Percentiles rank a stretch among this genome's conserved stretches.
Conservation (phyloP, 2,329 filamentous ascomycete species). For the Penicillium sp. region DNA sequence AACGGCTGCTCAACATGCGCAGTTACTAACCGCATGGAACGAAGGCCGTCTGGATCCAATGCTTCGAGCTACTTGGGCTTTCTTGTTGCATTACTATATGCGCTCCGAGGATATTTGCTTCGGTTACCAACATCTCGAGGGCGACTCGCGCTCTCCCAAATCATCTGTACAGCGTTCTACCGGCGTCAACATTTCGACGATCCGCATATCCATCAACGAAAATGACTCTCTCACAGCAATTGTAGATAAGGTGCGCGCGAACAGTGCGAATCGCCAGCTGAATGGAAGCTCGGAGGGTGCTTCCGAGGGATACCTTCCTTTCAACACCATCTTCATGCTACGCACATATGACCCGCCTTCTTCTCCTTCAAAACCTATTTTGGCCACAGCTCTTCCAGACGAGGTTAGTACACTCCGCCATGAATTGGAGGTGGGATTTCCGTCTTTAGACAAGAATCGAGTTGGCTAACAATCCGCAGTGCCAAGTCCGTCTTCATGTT, state of each 20-base stretch:
- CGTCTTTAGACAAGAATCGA: accelerated
- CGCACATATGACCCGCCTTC: conserved; percentile 29
- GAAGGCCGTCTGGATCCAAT: conserved; percentile 27
- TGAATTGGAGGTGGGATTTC: background rate
- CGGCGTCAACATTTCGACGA: conserved; percentile 19
- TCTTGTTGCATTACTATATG: conserved; percentile 49
- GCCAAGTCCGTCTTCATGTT: conserved; percentile 37
- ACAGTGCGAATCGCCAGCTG: conserved; percentile 8
- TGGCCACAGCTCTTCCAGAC: conserved; percentile 34
- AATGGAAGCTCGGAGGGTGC: conserved; percentile 14
- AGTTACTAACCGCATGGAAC: conserved; percentile 34
- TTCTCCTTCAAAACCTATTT: conserved; percentile 25
- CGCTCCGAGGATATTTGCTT: conserved; percentile 50
- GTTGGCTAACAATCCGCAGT: conserved; percentile 25
- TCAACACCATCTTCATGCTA: conserved; percentile 41
- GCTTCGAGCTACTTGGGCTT: conserved; percentile 48
- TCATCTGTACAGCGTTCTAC: conserved; percentile 22
- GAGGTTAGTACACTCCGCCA: conserved; percentile 27
- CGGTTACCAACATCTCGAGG: conserved; percentile 40
- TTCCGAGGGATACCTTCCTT: conserved; percentile 28
- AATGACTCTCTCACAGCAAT: conserved; percentile 29
- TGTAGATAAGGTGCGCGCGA: conserved; percentile 28
- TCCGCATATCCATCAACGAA: conserved; percentile 32
- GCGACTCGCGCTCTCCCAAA: conserved; percentile 17
- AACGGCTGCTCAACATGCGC: conserved; percentile 30